A percentile compares a stretch with the other conserved stretches of the same genome.
Conservation (phyloP, 345 rosid genomes). For the Bruguiera sexangula region DNA sequence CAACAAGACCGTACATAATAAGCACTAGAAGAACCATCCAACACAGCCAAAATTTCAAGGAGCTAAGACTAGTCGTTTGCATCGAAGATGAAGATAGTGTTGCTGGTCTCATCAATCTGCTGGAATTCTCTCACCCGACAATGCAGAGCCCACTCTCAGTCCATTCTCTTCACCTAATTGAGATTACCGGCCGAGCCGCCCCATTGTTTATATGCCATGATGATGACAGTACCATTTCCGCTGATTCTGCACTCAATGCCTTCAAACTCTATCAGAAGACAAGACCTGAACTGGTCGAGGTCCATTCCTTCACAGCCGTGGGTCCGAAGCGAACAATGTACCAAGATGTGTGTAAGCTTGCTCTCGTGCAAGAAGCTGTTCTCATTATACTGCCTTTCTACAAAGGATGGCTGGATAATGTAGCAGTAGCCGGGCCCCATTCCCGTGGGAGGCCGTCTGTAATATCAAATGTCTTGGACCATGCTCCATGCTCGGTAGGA, state of each 20-base stretch:
- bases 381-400: conserved; percentile 56
- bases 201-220: background rate
- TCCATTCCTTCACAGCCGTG: conserved; percentile 41
- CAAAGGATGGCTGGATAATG: conserved; percentile 25
- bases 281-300: conserved; percentile 23
- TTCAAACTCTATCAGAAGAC: conserved; percentile 39
- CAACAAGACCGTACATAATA: background rate
- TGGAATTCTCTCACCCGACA: background rate
- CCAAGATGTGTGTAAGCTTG: conserved; percentile 64
- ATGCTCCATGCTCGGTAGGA: conserved; percentile 72
- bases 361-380: conserved; percentile 37
- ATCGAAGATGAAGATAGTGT: background rate
- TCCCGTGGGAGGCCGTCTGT: conserved; percentile 25
- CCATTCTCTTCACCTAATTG: background rate
- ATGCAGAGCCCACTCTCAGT: background rate
- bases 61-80: background rate
- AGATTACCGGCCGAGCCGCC: background rate
- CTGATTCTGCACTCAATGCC: conserved; percentile 34
- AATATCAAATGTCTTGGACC: conserved; percentile 36
- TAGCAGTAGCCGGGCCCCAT: conserved; percentile 19
- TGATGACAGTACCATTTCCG: background rate
- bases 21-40: conserved; percentile 6
- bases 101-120: background rate
- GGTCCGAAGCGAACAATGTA: conserved; percentile 54
- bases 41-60: background rate